Evolutionary conservation across 441 rosid species (phyloP), one percentile per base, ranked within the genome.

Genomic region (Brassica hybrid): DNA sequence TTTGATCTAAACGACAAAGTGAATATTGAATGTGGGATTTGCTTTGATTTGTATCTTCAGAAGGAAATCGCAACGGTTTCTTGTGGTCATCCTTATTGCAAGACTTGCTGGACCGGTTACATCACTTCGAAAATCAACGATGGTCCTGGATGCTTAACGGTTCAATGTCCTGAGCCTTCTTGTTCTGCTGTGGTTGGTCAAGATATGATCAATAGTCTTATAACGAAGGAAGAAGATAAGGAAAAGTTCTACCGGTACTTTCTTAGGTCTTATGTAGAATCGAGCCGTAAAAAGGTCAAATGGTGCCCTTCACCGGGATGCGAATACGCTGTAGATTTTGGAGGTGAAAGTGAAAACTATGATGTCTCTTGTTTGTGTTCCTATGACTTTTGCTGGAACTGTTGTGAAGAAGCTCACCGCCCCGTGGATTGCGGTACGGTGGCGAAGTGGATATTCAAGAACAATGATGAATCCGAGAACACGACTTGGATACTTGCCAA

Each of bases 11-110:
- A 80, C 68, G 81, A 74, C 11, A 45, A 79, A 8, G 66, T 73
- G 60, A 85, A 84, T 75, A 50, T 90, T 66, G 52, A 85, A n/a
- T 96, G 99, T 83, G 98, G 91, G 32, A 90, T 92, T 38, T 96
- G 99, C 80, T 94, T 90, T 56, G 97, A 94, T 12, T 56, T 82
- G 62, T 82, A 85, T 73, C 57, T 74, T 25, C 7, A 0, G n/a
- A 85, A 85, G 72, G 77, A 81, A 58, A 74, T 86, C 18, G 41
- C 54, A 34, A 80, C 90, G 63, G 90, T 89, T 74, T 85, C 88
- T 74, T 93, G 98, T 86, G 97, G 96, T 70, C 98, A 96, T 85
- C 97, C 90, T 64, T 96, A 84, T 78, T 96, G 98, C 78, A 50
- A 25, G 2, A 25, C 79, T 34, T 96, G 98, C 75, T 96, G 97